Evolutionary conservation across 768 basidiomycete species (phyloP), one percentile per base, ranked within the genome.

Genomic region (Nidularia pulvinata): DNA sequence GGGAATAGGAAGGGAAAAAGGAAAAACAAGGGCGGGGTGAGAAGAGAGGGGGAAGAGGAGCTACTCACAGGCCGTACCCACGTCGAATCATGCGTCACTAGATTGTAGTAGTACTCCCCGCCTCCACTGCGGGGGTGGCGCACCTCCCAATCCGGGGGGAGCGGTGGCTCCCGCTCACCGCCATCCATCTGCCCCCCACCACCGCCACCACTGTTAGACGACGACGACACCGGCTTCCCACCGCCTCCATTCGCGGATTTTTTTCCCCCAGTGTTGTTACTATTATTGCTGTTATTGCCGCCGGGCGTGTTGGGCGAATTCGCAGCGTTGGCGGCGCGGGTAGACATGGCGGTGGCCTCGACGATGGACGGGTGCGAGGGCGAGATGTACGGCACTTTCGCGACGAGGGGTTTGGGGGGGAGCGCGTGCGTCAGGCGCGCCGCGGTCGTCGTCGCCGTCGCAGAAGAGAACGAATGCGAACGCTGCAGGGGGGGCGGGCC

Each of bases 71-170:
- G 85, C 54, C 73, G 73, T 45, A 66, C 71, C 87, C 88, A 88
- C 3, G 81, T 83, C 19, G 81, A 80, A 63, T 81, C 71, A 48
- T 79, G 65, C 5, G 85, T 86, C 56, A 73, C 74, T 45, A 63
- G 61, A 57, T 88, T 87, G 59, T 83, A 86, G 58, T 82, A 87
- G 58, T 88, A 86, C 4, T 65, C 61, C 7, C 70, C 68, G 14
- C 69, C 69, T 7, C 78, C 80, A 49, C 65, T 78, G 56, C 82
- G 70, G 34, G 85, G 75, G 54, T 73, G 61, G 56, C 83, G 79
- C 55, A 74, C 57, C 69, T 88, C 86, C 86, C 87, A 87, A 51
- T 78, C 78, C 25, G 78, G 74, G 14, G 85, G 84, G 30, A 87
- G 73, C 36, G 65, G 30, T 43, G 13, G 37, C 9, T 19, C 35